phyloP scores from a whole-genome alignment of 164 flowering plant species.

The Sedum album region DNA sequence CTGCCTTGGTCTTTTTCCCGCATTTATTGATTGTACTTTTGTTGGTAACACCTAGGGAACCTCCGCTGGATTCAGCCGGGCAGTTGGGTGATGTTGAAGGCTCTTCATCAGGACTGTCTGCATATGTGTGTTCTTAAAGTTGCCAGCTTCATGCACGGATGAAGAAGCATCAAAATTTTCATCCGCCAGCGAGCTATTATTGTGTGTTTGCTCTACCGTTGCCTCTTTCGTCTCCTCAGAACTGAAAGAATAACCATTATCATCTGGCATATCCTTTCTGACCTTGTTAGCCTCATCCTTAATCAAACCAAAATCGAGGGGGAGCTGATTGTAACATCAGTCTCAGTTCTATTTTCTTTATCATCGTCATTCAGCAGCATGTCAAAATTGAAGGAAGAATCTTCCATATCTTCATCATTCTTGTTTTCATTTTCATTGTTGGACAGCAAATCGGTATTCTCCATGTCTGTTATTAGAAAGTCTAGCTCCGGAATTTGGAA shows the following conservation, averaged over 20 bases:
- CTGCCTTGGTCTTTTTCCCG: background rate
- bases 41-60: background rate
- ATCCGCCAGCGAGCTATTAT: background rate
- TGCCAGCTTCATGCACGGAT: background rate
- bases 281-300: constrained; percentile 2
- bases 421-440: background rate
- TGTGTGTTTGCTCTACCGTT: background rate
- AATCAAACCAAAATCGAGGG: background rate
- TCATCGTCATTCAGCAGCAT: background rate
- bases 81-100: background rate
- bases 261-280: background rate
- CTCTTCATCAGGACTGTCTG: background rate
- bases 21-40: background rate
- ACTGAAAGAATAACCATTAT: background rate
- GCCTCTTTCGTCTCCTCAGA: background rate
- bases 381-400: too few species aligned
- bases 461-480: background rate
- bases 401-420: background rate
- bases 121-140: too few species aligned
- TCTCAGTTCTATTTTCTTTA: background rate
- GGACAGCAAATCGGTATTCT: background rate
- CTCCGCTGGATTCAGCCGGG: background rate
- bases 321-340: constrained; percentile 1
- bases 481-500: background rate
- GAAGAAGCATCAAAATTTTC: background rate